phyloP scores from a whole-genome alignment of 148 eudicot genomes.

The Rhododendron ovatum region DNA sequence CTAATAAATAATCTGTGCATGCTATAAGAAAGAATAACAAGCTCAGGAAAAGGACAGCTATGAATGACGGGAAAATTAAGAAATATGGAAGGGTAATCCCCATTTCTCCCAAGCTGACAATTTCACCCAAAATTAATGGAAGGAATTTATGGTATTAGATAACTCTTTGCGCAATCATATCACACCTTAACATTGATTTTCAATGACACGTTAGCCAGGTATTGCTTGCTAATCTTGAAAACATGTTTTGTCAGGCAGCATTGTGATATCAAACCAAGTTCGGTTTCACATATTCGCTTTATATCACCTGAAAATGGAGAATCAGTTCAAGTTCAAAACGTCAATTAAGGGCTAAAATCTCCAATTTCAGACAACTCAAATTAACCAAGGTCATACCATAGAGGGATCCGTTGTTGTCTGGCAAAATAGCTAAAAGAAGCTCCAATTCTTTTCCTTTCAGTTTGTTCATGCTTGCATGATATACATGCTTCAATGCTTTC shows the following conservation, averaged over 20 bases:
- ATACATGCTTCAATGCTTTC: slow-evolving; percentile 66
- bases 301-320: slow-evolving; percentile 43
- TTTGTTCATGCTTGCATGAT: slow-evolving; percentile 40
- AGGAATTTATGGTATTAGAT: background rate
- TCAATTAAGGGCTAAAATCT: background rate
- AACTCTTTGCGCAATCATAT: slow-evolving; percentile 13
- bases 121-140: background rate
- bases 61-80: background rate
- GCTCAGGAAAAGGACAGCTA: background rate
- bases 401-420: slow-evolving; percentile 62
- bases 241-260: slow-evolving; percentile 69
- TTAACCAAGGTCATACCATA: slow-evolving; percentile 35
- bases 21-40: background rate
- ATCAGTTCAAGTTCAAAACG: background rate
- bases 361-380: background rate
- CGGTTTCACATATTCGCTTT: slow-evolving; percentile 69
- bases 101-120: background rate
- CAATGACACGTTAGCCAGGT: slow-evolving; percentile 77
- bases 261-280: slow-evolving; percentile 74
- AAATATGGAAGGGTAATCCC: background rate
- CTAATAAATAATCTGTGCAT: background rate
- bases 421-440: slow-evolving; percentile 59
- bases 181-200: slow-evolving; percentile 79
- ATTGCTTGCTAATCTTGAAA: slow-evolving; percentile 64
- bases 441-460: slow-evolving; percentile 63